Evolutionary conservation across 2,329 filamentous ascomycete genomes (phyloP).

Genomic region (Exophiala sideris): DNA sequence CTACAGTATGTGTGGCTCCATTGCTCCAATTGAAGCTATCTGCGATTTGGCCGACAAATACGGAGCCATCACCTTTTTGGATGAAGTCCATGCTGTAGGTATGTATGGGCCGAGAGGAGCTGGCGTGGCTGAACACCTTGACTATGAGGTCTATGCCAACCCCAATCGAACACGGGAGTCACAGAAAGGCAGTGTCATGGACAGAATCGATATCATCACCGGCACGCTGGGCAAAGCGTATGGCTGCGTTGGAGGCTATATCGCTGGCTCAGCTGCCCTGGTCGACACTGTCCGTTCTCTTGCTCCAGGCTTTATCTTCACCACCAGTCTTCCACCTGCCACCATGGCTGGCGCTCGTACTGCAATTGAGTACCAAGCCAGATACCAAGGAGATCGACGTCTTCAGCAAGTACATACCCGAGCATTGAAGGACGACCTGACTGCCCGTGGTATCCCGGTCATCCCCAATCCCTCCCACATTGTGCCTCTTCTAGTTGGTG

Average conservation of each 20-base stretch:
- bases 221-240: conserved; percentile 97
- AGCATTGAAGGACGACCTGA: conserved; percentile 82
- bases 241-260: conserved; percentile 95
- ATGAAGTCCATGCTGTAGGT: conserved; percentile 97
- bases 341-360: conserved; percentile 92
- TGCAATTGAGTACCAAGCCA: conserved; percentile 91
- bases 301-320: conserved; percentile 98
- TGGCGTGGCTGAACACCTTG: conserved; percentile 94
- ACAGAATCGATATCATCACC: conserved; percentile 96
- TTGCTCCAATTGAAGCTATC: conserved; percentile 92
- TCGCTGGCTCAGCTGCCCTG: conserved; percentile 80
- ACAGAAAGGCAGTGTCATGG: conserved; percentile 77
- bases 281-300: conserved; percentile 92
- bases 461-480: conserved; percentile 98
- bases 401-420: conserved; percentile 96
- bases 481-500: conserved; percentile 87
- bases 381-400: conserved; percentile 77
- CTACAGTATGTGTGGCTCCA: conserved; percentile 98
- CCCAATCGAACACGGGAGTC: conserved; percentile 56
- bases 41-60: conserved; percentile 97
- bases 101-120: conserved; percentile 98
- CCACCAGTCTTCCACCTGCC: conserved; percentile 89
- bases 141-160: conserved; percentile 79
- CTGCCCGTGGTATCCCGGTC: conserved; percentile 80
- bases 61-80: conserved; percentile 92